Evolutionary conservation across 2,329 filamentous ascomycete genomes (phyloP), one percentile per base, ranked within the genome.

Genomic region (Epichloe baconii): DNA sequence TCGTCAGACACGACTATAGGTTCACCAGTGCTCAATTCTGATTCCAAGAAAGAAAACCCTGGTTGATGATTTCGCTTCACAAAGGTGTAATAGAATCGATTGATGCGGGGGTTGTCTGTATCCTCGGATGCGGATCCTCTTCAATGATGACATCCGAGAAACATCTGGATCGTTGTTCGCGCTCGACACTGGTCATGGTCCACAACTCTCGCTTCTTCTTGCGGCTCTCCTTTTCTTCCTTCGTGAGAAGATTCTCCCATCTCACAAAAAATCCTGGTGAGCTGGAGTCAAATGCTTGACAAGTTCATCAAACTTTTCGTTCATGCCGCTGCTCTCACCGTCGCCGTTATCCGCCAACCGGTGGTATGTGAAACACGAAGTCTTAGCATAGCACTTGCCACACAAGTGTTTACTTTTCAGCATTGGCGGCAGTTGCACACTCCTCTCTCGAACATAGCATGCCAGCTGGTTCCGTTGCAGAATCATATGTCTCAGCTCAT

Each of bases 1-100:
- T 98, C 93, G 59, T 96, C 93, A 0, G 93, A 97, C 3, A 98
- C 79, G n/a, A 98, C 93, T 47, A 97, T 83, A 0, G 93, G 91
- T 62, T 98, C 93, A 42, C 91, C 91, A 26, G 87, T 76, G 2
- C 76, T 80, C 34, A 98, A 78, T 60, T 97, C 89, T 1, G 90
- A 97, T 60, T 97, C 91, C 1, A 88, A 71, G 61, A 98, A 98
- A 0, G 88, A 95, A 61, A 93, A 90, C 0, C 75, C 75, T 0
- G 80, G 58, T 2, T 70, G 61, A 0, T 76, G 65, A 23, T 76
- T 75, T 51, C 82, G 77, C 63, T 95, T 95, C 60, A 87, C 64
- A 56, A 98, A 88, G 0, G 79, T 86, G 68, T 98, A 98, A 48
- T 79, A 80, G 62, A 85, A 97, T 26, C 89, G 83, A 64, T 97